Percentiles rank a stretch among this genome's conserved stretches.
These are phyloP conservation scores for Entoloma clypeatum DNA, from an alignment of 1,284 basidiomycete genomes.

Conservation along the genomic window DNA sequence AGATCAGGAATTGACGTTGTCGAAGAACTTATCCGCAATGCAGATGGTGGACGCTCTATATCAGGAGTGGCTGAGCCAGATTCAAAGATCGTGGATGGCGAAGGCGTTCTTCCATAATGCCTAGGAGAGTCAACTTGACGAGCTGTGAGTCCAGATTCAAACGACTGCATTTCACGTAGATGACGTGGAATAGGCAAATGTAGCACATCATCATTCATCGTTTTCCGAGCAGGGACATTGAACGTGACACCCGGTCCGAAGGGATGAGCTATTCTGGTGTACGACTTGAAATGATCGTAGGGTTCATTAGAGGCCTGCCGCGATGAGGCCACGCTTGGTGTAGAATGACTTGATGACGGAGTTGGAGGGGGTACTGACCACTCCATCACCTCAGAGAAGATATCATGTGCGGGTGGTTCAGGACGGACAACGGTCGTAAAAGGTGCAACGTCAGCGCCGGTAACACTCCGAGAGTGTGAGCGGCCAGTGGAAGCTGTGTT, in stretches of 20 bases:
- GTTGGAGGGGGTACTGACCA: slow-evolving; percentile 42
- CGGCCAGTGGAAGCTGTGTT: slow-evolving; percentile 41
- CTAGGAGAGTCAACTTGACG: slow-evolving; percentile 40
- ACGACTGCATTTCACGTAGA: slow-evolving; percentile 76
- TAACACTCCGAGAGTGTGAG: slow-evolving; percentile 74
- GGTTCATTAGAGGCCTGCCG: slow-evolving; percentile 22
- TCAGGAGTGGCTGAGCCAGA: slow-evolving; percentile 21
- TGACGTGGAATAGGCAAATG: slow-evolving; percentile 43
- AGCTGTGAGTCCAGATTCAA: slow-evolving; percentile 74
- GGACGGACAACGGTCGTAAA: slow-evolving; percentile 25
- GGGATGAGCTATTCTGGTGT: slow-evolving; percentile 43
- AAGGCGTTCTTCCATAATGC: slow-evolving; percentile 17
- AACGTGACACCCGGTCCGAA: slow-evolving; percentile 64
- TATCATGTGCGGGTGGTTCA: slow-evolving; percentile 39
- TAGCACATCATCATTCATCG: slow-evolving; percentile 18
- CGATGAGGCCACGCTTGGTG: slow-evolving; percentile 27
- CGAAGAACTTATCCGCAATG: slow-evolving; percentile 33
- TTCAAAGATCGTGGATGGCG: slow-evolving; percentile 16
- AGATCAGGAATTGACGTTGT: slow-evolving; percentile 13
- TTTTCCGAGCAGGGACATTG: slow-evolving; percentile 50
- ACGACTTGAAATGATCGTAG: slow-evolving; percentile 15
- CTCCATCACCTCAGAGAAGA: slow-evolving; percentile 64
- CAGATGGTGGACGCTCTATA: slow-evolving; percentile 35
- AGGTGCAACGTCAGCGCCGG: slow-evolving; percentile 59
- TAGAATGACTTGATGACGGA: slow-evolving; percentile 36